Percentiles rank a stretch among this genome's conserved stretches.
Conservation (phyloP, 164 flowering plant genomes). For the Liriodendron chinense region DNA sequence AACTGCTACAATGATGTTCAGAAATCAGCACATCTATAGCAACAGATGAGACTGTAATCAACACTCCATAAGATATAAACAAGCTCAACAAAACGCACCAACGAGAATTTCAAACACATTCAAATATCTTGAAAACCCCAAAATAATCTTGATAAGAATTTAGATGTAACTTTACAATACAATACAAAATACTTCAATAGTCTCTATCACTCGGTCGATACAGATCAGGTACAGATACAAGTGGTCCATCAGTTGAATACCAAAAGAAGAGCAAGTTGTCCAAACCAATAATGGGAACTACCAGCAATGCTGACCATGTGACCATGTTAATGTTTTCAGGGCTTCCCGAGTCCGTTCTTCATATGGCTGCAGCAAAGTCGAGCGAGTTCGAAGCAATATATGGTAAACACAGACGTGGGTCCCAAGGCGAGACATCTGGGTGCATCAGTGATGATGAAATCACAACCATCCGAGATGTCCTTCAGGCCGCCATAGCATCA, state of each 20-base stretch:
- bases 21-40: background rate
- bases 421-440: slow-evolving; percentile 1
- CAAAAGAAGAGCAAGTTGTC: background rate
- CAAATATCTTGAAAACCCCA: background rate
- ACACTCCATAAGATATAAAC: too few species aligned
- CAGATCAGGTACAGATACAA: background rate
- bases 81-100: too few species aligned
- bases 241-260: background rate
- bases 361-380: slow-evolving; percentile 65
- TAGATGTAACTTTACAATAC: background rate
- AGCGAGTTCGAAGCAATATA: slow-evolving; percentile 65
- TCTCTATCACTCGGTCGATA: background rate
- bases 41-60: background rate
- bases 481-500: slow-evolving; percentile 9
- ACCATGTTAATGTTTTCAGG: too few species aligned
- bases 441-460: slow-evolving; percentile 26
- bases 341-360: slow-evolving; percentile 67
- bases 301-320: too few species aligned
- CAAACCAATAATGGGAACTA: too few species aligned
- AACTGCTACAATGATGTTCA: too few species aligned
- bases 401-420: slow-evolving; percentile 37
- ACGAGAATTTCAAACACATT: too few species aligned
- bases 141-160: background rate
- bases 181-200: background rate
- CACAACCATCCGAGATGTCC: slow-evolving; percentile 29